Conservation (phyloP, 371 early-diverging fungal genomes). For the Mortierella sp. region DNA sequence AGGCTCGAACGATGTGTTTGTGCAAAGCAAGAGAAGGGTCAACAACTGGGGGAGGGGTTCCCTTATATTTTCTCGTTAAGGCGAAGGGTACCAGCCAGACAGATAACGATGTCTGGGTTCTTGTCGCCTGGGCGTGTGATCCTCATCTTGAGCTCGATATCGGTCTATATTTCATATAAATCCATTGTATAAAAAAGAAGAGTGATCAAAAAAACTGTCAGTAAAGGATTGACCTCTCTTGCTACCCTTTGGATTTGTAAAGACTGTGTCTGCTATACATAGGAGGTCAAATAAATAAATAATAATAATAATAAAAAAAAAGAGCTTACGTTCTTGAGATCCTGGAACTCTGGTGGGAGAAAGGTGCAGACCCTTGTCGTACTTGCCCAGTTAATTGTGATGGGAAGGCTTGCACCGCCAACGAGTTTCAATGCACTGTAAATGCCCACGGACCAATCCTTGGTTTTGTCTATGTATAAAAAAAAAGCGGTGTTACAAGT, state of each 20-base stretch:
- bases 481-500: too few species aligned
- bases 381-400: background rate
- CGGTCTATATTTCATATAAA: background rate
- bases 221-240: too few species aligned
- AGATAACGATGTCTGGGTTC: background rate
- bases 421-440: background rate
- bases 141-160: background rate
- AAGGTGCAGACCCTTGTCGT: conserved; percentile 14
- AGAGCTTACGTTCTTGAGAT: conserved; percentile 10
- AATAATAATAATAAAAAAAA: too few species aligned
- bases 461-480: too few species aligned
- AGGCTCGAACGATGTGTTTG: background rate
- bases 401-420: background rate
- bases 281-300: too few species aligned
- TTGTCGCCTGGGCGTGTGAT: background rate
- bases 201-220: background rate
- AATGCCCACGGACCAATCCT: background rate
- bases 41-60: background rate
- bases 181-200: too few species aligned
- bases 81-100: background rate
- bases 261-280: too few species aligned
- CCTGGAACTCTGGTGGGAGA: conserved; percentile 6
- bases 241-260: too few species aligned
- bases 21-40: background rate
- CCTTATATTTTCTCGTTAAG: background rate